These are phyloP conservation scores for Geranium incanum DNA, from an alignment of 441 rosid species.

Conservation along the genomic window DNA sequence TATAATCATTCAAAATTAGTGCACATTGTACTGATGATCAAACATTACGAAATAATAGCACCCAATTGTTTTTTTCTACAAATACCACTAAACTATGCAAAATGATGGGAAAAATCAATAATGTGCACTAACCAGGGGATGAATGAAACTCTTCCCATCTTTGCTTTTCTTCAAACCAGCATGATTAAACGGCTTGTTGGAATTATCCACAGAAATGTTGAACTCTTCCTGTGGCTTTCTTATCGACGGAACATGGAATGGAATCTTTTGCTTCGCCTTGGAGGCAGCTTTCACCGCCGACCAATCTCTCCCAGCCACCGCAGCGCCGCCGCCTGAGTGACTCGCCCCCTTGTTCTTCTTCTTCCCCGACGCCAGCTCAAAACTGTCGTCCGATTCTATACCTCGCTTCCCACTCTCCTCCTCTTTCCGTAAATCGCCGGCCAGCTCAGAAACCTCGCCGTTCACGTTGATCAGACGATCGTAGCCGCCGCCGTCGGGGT, in stretches of 20 bases:
- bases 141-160: conserved; percentile 52
- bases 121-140: conserved; percentile 70
- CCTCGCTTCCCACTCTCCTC: conserved; percentile 31
- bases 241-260: conserved; percentile 65
- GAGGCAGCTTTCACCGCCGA: conserved; percentile 45
- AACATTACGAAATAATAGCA: not conserved
- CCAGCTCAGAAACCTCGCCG: conserved; percentile 56
- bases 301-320: conserved; percentile 17
- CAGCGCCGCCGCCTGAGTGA: conserved; percentile 8
- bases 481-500: not conserved
- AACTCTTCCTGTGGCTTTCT: conserved; percentile 68
- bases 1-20: conserved; percentile 1
- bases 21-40: not conserved
- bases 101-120: not conserved
- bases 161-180: conserved; percentile 68
- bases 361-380: conserved; percentile 23
- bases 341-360: conserved; percentile 35
- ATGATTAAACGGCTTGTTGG: conserved; percentile 66
- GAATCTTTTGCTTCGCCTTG: conserved; percentile 51
- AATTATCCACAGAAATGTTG: conserved; percentile 58
- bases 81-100: not conserved
- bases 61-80: not conserved
- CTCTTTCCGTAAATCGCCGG: conserved; percentile 48
- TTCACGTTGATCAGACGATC: conserved; percentile 26
- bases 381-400: not conserved